Evolutionary conservation across 768 basidiomycete species (phyloP), one percentile per base, ranked within the genome.

Genomic region (Austroboletus festivus): DNA sequence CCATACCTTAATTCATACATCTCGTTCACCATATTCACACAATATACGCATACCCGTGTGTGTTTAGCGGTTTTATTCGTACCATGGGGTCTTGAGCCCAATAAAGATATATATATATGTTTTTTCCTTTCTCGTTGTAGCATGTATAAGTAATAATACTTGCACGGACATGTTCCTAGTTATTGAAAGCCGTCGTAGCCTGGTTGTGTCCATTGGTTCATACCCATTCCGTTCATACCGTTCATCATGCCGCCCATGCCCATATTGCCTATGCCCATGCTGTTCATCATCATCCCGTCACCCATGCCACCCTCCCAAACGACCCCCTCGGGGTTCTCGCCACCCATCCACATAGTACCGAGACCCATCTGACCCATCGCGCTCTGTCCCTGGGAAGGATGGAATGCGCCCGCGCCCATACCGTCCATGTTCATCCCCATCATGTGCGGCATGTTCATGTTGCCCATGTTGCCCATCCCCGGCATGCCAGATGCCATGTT

Each of bases 201-300:
- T 48, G 61, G 61, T 38, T 70, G 62, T 55, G 61, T 69, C 68
- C 67, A 68, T 39, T 69, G 68, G 44, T 69, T 68, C 68, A 73
- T 73, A 13, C 70, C 65, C 68, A 71, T 71, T 18, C 68, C 68
- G 18, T 61, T 69, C 58, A 68, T 68, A 31, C 60, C 56, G 0
- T 59, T 60, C 58, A 63, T 68, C 63, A 67, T 59, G 0, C 58
- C 62, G 1, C 65, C 68, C 57, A 65, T 63, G 2, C 64, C 69
- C 31, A 65, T 57, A 41, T 59, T 69, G 23, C 65, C 71, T 63
- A 68, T 68, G 0, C 61, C 67, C 57, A 68, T 71, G 33, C 57
- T 55, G 28, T 64, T 69, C 56, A 71, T 74, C 60, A 74, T 71
- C 59, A 79, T 79, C 9, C 72, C 74, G 5, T 71, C 68, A 21